These are phyloP conservation scores for Closterium sp. DNA, from an alignment of 139 green algal species.

Conservation along the genomic window DNA sequence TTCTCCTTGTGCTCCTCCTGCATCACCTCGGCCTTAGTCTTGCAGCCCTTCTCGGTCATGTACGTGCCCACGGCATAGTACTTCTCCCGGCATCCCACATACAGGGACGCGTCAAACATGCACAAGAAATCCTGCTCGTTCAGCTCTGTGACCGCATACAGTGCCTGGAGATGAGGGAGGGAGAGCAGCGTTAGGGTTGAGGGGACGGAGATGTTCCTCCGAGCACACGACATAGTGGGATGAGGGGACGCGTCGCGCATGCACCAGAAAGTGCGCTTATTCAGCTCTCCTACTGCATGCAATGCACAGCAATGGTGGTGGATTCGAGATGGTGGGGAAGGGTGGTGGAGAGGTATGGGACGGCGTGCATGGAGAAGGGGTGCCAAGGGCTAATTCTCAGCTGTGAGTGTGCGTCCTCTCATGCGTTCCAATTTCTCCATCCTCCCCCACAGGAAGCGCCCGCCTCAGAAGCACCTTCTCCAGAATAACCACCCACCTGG, in stretches of 20 bases:
- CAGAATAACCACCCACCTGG: neutral
- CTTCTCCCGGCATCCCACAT: conserved; percentile 13
- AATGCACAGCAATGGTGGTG: too few relatives aligned
- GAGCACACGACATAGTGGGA: neutral
- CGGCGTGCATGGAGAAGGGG: too few relatives aligned
- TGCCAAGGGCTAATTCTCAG: too few relatives aligned
- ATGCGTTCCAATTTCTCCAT: too few relatives aligned
- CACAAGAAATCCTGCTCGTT: conserved; percentile 15
- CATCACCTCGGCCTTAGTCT: conserved; percentile 13
- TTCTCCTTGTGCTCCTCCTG: neutral
- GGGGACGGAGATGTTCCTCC: neutral
- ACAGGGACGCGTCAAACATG: conserved; percentile 19
- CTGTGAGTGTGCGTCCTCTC: too few relatives aligned
- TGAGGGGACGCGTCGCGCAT: too few relatives aligned
- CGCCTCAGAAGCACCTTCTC: too few relatives aligned
- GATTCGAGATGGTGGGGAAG: too few relatives aligned
- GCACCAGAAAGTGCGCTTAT: too few relatives aligned
- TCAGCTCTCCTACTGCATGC: too few relatives aligned
- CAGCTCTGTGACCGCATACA: conserved; percentile 31
- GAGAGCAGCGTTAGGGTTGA: neutral
- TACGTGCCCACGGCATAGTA: conserved; percentile 14
- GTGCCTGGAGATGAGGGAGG: neutral
- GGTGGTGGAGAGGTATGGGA: too few relatives aligned
- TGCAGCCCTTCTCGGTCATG: conserved; percentile 20
- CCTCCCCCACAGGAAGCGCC: too few relatives aligned